Conservation (phyloP, 2,329 filamentous ascomycete species). For the Nemania sp. region DNA sequence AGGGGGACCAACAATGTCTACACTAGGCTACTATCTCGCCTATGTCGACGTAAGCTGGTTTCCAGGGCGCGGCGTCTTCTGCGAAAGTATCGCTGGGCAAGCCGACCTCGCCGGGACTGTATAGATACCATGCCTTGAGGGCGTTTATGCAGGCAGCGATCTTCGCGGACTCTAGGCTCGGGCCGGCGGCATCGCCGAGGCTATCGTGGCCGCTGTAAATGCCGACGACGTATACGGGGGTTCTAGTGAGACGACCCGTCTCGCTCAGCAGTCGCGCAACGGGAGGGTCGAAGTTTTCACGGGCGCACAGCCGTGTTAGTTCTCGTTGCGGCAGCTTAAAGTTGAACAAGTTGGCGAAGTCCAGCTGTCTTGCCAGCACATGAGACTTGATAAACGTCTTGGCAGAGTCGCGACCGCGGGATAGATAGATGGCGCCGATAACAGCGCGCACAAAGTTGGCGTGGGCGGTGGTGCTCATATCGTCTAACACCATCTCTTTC, state of each 20-base stretch:
- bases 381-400: slow-evolving; percentile 84
- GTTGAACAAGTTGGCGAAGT: slow-evolving; percentile 77
- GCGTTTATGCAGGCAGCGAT: slow-evolving; percentile 80
- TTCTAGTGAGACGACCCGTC: slow-evolving; percentile 82
- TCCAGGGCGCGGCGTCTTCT: slow-evolving; percentile 65
- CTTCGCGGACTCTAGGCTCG: slow-evolving; percentile 77
- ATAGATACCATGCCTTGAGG: slow-evolving; percentile 94
- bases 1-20: neutral
- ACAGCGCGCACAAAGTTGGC: slow-evolving; percentile 82
- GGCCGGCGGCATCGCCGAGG: slow-evolving; percentile 85
- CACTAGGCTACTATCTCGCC: slow-evolving; percentile 65
- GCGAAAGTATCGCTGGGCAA: slow-evolving; percentile 73
- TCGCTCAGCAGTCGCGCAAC: slow-evolving; percentile 87
- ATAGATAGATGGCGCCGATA: slow-evolving; percentile 82
- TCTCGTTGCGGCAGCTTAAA: slow-evolving; percentile 86
- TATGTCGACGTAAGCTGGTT: slow-evolving; percentile 69
- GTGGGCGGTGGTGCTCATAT: slow-evolving; percentile 54
- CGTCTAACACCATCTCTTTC: slow-evolving; percentile 33
- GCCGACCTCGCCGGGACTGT: slow-evolving; percentile 73
- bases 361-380: slow-evolving; percentile 77
- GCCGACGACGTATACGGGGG: slow-evolving; percentile 90
- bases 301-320: slow-evolving; percentile 77
- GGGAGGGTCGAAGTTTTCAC: slow-evolving; percentile 87
- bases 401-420: slow-evolving; percentile 77
- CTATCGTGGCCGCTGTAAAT: slow-evolving; percentile 92